Evolutionary conservation across 805 yeast species (phyloP).

Genomic region (Saccharomyces jurei): DNA sequence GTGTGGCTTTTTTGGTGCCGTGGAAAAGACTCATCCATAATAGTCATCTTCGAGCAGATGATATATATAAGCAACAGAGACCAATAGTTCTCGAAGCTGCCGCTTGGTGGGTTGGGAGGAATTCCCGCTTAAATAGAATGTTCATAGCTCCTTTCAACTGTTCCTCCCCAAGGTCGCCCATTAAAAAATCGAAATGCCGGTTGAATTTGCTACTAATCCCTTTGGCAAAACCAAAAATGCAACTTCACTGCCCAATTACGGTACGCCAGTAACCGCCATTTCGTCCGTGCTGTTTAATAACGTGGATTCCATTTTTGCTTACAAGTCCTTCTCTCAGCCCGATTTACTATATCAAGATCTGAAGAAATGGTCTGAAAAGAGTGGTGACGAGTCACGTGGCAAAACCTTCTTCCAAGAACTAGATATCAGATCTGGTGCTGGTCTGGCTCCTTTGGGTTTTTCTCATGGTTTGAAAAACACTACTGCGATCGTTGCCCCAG

Average conservation of each 20-base stretch:
- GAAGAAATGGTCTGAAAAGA: constrained; percentile 44
- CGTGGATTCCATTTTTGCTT: constrained; percentile 54
- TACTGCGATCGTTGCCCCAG: constrained; percentile 43
- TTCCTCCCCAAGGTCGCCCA: not conserved
- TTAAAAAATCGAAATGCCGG: not conserved
- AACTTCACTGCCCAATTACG: constrained; percentile 39
- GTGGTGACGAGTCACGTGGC: constrained; percentile 7
- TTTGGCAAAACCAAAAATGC: constrained; percentile 60
- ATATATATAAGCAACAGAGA: not conserved
- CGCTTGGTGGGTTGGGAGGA: not conserved
- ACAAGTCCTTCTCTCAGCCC: constrained; percentile 56
- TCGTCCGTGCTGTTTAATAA: constrained; percentile 46
- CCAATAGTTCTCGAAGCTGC: not conserved
- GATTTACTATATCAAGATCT: constrained; percentile 53
- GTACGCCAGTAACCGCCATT: constrained; percentile 48
- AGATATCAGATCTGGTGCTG: constrained; percentile 80
- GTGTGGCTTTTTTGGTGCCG: not conserved
- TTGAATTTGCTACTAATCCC: constrained; percentile 36
- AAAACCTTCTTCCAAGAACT: constrained; percentile 30
- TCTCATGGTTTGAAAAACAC: constrained; percentile 17
- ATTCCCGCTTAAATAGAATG: not conserved
- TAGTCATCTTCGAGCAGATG: not conserved
- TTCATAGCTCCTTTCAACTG: not conserved
- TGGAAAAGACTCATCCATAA: not conserved
- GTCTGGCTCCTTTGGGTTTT: constrained; percentile 71